These are phyloP conservation scores for Ichthyophthirius multifiliis DNA, from an alignment of 169 alveolate species.

Conservation along the genomic window DNA sequence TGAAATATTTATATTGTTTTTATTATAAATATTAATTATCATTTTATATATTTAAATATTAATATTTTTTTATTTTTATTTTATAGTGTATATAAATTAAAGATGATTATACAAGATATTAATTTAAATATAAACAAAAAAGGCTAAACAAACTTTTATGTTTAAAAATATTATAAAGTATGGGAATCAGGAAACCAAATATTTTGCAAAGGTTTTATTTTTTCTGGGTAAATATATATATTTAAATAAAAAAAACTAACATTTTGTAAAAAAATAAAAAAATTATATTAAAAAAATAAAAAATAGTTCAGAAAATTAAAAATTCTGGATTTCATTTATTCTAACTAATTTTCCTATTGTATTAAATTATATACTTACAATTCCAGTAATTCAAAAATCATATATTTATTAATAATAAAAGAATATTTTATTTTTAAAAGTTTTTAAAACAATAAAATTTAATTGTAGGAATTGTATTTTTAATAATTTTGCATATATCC, in stretches of 20 bases:
- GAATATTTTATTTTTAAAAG: not conserved
- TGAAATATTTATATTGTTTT: too few relatives aligned
- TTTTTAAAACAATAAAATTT: too few relatives aligned
- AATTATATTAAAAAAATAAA: too few relatives aligned
- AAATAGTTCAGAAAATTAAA: conserved; percentile 6
- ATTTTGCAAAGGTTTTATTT: not conserved
- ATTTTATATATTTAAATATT: too few relatives aligned
- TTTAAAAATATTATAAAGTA: not conserved
- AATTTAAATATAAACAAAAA: too few relatives aligned
- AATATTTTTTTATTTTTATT: too few relatives aligned
- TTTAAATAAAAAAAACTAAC: too few relatives aligned
- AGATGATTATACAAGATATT: too few relatives aligned
- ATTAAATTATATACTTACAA: not conserved
- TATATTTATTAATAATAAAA: not conserved
- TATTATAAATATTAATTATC: too few relatives aligned
- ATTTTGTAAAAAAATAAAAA: too few relatives aligned
- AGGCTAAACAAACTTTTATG: too few relatives aligned
- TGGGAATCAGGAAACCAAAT: conserved; percentile 4
- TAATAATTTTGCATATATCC: not conserved
- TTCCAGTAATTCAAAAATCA: not conserved
- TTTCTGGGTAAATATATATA: conserved; percentile 2
- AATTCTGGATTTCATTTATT: not conserved
- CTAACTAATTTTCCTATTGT: not conserved
- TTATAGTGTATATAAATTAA: too few relatives aligned
- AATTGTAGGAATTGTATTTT: not conserved